These are phyloP conservation scores for Metschnikowia santaceciliae DNA, from an alignment of 805 yeast species.

Conservation along the genomic window DNA sequence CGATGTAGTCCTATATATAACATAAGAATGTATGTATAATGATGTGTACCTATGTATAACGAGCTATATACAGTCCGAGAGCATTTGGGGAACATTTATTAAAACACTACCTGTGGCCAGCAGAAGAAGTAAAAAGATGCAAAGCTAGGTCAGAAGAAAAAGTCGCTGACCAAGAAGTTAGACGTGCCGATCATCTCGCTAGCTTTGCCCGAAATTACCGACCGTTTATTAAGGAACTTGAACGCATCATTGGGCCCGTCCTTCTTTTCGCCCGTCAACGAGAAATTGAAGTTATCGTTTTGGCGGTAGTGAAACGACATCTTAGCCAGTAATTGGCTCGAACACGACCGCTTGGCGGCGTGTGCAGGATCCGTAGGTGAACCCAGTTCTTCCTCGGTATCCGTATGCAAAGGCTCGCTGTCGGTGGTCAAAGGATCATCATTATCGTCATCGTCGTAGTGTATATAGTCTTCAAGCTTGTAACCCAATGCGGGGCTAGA, in stretches of 20 bases:
- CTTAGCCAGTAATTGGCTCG: slow-evolving; percentile 15
- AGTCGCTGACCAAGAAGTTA: slow-evolving; percentile 40
- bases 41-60: no score
- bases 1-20: no score
- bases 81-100: background rate
- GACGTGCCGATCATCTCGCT: slow-evolving; percentile 43
- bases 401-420: slow-evolving; percentile 10
- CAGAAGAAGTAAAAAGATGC: background rate
- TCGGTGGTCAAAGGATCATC: slow-evolving; percentile 9
- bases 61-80: no score
- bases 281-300: slow-evolving; percentile 32
- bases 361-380: slow-evolving; percentile 11
- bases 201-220: slow-evolving; percentile 38
- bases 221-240: slow-evolving; percentile 33
- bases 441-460: slow-evolving; percentile 26
- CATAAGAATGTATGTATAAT: no score
- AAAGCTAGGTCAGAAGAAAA: slow-evolving; percentile 27
- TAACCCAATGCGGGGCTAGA: slow-evolving; percentile 24
- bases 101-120: slow-evolving; percentile 6
- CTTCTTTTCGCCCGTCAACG: slow-evolving; percentile 19
- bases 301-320: slow-evolving; percentile 39
- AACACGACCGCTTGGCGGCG: background rate
- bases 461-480: slow-evolving; percentile 33
- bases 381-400: slow-evolving; percentile 15
- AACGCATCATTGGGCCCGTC: slow-evolving; percentile 25